Evolutionary conservation across 1,284 basidiomycete genomes (phyloP).

Genomic region (Ustilago vetiveriae): DNA sequence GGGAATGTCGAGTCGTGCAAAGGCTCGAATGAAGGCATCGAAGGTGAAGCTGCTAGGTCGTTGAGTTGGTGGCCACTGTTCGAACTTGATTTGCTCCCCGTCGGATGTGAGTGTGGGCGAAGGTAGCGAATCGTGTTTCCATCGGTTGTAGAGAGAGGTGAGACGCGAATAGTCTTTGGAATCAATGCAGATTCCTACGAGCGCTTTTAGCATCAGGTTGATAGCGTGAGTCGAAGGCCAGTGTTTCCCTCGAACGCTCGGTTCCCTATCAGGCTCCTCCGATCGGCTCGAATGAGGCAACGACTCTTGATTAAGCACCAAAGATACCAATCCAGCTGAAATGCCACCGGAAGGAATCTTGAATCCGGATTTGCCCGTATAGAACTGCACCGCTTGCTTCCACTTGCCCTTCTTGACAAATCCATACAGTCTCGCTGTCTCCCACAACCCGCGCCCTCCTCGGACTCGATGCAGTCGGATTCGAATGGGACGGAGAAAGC

Average conservation of each 20-base stretch:
- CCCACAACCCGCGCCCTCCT: conserved; percentile 34
- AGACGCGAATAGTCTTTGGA: conserved; percentile 26
- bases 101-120: background rate
- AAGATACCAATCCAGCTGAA: conserved; percentile 9
- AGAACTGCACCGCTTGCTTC: conserved; percentile 23
- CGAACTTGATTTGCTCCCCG: conserved; percentile 11
- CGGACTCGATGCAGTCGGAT: conserved; percentile 5
- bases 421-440: conserved; percentile 34
- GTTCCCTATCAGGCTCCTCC: background rate
- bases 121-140: conserved; percentile 18
- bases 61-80: conserved; percentile 33
- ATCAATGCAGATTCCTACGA: conserved; percentile 20
- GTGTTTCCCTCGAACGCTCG: conserved; percentile 10
- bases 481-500: conserved; percentile 31
- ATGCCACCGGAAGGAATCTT: conserved; percentile 35
- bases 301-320: conserved; percentile 12
- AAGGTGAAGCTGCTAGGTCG: conserved; percentile 33
- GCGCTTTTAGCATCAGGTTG: conserved; percentile 33
- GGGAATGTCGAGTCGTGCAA: conserved; percentile 22
- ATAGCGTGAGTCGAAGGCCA: conserved; percentile 47
- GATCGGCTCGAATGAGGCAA: background rate
- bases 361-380: conserved; percentile 24
- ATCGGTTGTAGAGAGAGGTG: conserved; percentile 11
- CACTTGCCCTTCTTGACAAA: conserved; percentile 22
- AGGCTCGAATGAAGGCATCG: conserved; percentile 36